Conservation (phyloP, 768 basidiomycete species). For the Auriscalpium vulgare region DNA sequence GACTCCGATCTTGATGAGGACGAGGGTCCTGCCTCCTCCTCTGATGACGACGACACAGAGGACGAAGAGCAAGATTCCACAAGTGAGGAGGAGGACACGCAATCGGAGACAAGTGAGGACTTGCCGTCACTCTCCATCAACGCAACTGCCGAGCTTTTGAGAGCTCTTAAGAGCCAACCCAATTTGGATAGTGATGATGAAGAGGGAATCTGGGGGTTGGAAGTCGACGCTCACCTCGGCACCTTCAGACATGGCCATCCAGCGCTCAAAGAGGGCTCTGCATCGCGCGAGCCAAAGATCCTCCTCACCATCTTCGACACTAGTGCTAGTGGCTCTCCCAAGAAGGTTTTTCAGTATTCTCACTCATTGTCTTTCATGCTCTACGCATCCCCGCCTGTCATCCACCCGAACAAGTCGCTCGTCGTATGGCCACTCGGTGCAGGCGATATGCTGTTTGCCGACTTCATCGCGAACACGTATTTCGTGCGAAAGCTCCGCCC, state of each 20-base stretch:
- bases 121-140: no score
- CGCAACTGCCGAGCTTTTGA: background rate
- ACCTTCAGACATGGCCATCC: background rate
- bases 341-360: conserved; percentile 13
- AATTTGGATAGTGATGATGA: background rate
- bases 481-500: conserved; percentile 21
- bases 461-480: conserved; percentile 20
- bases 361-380: conserved; percentile 15
- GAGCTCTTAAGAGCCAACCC: background rate
- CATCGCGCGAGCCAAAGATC: background rate
- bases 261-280: background rate
- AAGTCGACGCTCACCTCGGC: background rate
- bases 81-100: no score
- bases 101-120: no score
- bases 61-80: no score
- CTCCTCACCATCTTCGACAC: conserved; percentile 10
- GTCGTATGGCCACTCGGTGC: conserved; percentile 23
- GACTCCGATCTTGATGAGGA: no score
- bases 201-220: background rate
- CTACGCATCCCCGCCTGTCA: conserved; percentile 21
- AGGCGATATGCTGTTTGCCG: conserved; percentile 23
- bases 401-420: conserved; percentile 21
- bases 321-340: background rate
- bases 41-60: no score
- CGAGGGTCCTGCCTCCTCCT: no score